These are phyloP conservation scores for Phytophthora kernoviae DNA, from an alignment of 352 stramenopile genomes.

Conservation along the genomic window DNA sequence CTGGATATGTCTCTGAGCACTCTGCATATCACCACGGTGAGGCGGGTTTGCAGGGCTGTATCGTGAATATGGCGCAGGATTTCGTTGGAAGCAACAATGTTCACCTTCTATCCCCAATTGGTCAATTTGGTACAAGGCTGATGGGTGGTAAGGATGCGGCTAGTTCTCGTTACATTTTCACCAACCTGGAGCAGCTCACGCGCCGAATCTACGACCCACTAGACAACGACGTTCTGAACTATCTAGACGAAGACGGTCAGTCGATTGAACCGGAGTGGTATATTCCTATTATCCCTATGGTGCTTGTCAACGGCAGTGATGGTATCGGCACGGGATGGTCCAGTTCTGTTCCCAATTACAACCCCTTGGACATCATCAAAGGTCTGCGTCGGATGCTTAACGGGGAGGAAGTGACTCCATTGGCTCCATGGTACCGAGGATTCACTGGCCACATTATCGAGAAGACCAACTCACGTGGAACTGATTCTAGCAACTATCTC, in stretches of 20 bases:
- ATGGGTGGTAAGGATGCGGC: conserved; percentile 97
- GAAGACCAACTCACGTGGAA: conserved; percentile 61
- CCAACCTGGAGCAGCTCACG: conserved; percentile 88
- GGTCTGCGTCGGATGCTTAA: conserved; percentile 74
- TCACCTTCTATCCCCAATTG: conserved; percentile 94
- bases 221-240: conserved; percentile 92
- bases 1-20: conserved; percentile 98
- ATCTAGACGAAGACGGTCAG: conserved; percentile 92
- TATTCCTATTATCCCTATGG: conserved; percentile 96
- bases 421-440: conserved; percentile 93
- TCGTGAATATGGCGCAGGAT: conserved; percentile 98
- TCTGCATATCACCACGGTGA: conserved; percentile 99
- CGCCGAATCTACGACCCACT: conserved; percentile 87
- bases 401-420: conserved; percentile 50
- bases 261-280: conserved; percentile 94
- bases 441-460: conserved; percentile 90
- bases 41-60: conserved; percentile 93
- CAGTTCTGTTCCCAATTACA: conserved; percentile 93
- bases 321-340: conserved; percentile 98
- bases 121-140: conserved; percentile 97
- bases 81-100: conserved; percentile 99
- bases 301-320: conserved; percentile 96
- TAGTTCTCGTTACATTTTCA: conserved; percentile 95
- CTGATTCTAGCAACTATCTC: conserved; percentile 73
- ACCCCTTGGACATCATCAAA: conserved; percentile 90